Percentiles rank a stretch among this genome's conserved stretches.
Evolutionary conservation across 78 protist genomes (phyloP).

Genomic region (Dictyostelium firmibasis): DNA sequence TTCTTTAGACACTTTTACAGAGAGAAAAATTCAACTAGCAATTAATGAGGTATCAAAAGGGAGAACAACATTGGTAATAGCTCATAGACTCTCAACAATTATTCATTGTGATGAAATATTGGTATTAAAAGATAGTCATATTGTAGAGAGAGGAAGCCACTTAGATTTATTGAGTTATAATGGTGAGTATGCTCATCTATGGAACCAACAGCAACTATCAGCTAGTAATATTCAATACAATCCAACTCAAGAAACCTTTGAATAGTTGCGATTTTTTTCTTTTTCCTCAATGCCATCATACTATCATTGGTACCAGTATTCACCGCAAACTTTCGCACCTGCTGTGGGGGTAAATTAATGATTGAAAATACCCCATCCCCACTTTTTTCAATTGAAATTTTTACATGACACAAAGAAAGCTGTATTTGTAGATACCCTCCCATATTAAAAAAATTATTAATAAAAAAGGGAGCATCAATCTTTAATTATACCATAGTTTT

Average conservation of each 20-base stretch:
- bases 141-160: conserved; percentile 92
- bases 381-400: too few species aligned
- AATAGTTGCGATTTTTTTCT: too few species aligned
- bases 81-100: conserved; percentile 92
- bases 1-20: conserved; percentile 93
- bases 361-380: too few species aligned
- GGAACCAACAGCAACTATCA: conserved; percentile 47
- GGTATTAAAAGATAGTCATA: conserved; percentile 83
- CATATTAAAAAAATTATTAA: too few species aligned
- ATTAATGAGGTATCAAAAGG: conserved; percentile 56
- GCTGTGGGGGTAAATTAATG: too few species aligned
- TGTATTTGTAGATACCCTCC: too few species aligned
- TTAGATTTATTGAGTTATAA: conserved; percentile 64
- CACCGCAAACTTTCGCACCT: too few species aligned
- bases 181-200: conserved; percentile 80
- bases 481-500: too few species aligned
- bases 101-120: conserved; percentile 88
- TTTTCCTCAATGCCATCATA: too few species aligned
- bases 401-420: too few species aligned
- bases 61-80: conserved; percentile 86
- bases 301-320: too few species aligned
- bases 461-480: too few species aligned
- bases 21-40: conserved; percentile 85
- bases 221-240: not conserved
- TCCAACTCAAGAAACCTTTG: not conserved